phyloP scores from a whole-genome alignment of 1,284 basidiomycete genomes.

The Abortiporus biennis region DNA sequence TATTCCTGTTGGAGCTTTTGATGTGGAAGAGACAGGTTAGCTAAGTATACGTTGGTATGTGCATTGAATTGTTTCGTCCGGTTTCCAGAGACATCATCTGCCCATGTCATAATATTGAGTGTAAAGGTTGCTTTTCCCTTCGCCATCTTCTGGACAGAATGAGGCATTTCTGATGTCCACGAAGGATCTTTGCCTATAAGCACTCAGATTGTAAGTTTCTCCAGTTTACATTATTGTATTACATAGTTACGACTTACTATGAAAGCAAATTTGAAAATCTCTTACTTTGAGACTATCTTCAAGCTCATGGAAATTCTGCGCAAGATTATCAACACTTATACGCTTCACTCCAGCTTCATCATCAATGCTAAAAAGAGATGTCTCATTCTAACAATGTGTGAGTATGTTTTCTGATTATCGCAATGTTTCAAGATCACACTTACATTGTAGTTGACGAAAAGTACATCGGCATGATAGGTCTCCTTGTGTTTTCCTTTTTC shows the following conservation, averaged over 20 bases:
- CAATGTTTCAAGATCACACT: background rate
- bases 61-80: slow-evolving; percentile 24
- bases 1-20: slow-evolving; percentile 26
- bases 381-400: background rate
- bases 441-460: background rate
- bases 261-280: background rate
- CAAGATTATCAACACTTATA: slow-evolving; percentile 5
- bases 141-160: slow-evolving; percentile 11
- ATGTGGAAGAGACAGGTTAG: slow-evolving; percentile 18
- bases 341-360: too few relatives aligned
- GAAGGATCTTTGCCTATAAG: background rate
- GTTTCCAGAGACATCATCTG: slow-evolving; percentile 29
- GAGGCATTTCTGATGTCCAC: slow-evolving; percentile 4
- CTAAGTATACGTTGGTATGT: slow-evolving; percentile 25
- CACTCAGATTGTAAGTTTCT: background rate
- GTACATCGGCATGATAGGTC: background rate
- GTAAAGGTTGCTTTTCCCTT: slow-evolving; percentile 9
- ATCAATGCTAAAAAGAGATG: background rate
- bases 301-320: slow-evolving; percentile 1
- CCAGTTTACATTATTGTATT: background rate
- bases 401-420: background rate
- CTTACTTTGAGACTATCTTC: too few relatives aligned
- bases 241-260: background rate
- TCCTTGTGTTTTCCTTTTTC: background rate
- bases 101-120: slow-evolving; percentile 17